These are phyloP conservation scores for Leptographium procerum DNA, from an alignment of 2,329 filamentous ascomycete genomes.

Conservation along the genomic window DNA sequence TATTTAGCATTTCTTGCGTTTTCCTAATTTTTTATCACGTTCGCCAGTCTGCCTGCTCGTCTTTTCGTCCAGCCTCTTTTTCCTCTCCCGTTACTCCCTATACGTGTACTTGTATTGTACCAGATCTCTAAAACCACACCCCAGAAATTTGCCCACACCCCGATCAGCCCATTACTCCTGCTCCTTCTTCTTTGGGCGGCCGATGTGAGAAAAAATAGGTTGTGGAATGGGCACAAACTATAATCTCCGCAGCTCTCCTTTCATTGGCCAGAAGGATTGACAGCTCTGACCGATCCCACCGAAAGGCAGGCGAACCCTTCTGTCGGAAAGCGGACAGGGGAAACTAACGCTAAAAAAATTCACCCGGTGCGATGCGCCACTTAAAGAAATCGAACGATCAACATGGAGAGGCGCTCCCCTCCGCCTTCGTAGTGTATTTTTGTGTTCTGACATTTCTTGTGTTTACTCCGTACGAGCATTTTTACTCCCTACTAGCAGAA, in stretches of 20 bases:
- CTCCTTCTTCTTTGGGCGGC: conserved; percentile 1
- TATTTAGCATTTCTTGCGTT: not conserved
- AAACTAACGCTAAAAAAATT: not conserved
- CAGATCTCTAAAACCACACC: not conserved
- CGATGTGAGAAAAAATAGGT: not conserved
- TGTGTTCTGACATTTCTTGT: not conserved
- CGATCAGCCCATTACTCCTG: conserved; percentile 5
- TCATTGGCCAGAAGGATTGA: not conserved
- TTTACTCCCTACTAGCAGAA: too few relatives aligned
- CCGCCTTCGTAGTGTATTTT: not conserved
- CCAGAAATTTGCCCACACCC: not conserved
- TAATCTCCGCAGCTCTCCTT: not conserved
- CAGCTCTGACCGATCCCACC: conserved; percentile 1
- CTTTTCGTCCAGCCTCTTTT: not conserved
- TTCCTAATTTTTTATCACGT: not conserved
- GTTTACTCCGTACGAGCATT: not conserved
- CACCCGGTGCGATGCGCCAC: conserved; percentile 3
- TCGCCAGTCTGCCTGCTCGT: too few relatives aligned
- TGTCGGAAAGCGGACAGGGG: not conserved
- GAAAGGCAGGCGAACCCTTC: not conserved
- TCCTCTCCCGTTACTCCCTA: not conserved
- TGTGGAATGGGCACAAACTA: conserved; percentile 1
- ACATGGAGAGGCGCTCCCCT: not conserved
- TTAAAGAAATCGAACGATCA: conserved; percentile 5
- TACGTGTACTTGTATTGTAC: not conserved